Base-by-base conservation (phyloP, 1,284 basidiomycete species). In the Moesziomyces aphidis region DNA sequence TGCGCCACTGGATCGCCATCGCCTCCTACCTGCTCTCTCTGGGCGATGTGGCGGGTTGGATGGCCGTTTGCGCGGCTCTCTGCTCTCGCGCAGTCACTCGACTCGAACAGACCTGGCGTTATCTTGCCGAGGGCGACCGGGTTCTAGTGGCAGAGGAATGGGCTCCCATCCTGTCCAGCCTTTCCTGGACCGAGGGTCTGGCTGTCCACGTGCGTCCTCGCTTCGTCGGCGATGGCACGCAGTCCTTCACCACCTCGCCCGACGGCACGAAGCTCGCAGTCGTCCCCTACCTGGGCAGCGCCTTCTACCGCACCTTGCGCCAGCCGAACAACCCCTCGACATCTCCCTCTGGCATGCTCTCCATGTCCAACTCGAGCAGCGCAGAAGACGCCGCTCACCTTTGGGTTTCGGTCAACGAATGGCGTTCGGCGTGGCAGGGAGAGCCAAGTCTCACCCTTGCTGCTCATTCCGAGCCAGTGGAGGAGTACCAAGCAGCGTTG, bases 1-100 rank as follows among this genome's bases (percentile, higher is more conserved):
- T 84, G 28, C 71, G 76, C 28, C 83, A 83, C 44, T 84, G 83
- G 83, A 79, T 81, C 39, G 75, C 77, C 26, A 59, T 83, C 51
- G 80, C 73, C n/a, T 73, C 66, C 8, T 77, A 68, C 46, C 64
- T 82, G 9, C 67, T 76, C 26, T 66, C 56, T 4, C 54, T 74
- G 5, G 72, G 76, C 21, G 81, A 83, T 47, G 22, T 81, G 5
- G 73, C 77, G 1, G 82, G 78, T 31, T 84, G 83, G 83, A 57
- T 76, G 36, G 82, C 83, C 17, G 70, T 84, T 11, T 67, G 60
- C 42, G 71, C 76, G 9, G 82, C 80, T 5, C 51, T 84, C 39
- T 83, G 82, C 54, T 83, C 82, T n/a, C 69, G 83, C 21, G 71
- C 82, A 1, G 77, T 83, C 28, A 76, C 80, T 6, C 55, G 77